These are phyloP conservation scores for Zopfia rhizophila DNA, from an alignment of 2,329 filamentous ascomycete species.

Conservation along the genomic window DNA sequence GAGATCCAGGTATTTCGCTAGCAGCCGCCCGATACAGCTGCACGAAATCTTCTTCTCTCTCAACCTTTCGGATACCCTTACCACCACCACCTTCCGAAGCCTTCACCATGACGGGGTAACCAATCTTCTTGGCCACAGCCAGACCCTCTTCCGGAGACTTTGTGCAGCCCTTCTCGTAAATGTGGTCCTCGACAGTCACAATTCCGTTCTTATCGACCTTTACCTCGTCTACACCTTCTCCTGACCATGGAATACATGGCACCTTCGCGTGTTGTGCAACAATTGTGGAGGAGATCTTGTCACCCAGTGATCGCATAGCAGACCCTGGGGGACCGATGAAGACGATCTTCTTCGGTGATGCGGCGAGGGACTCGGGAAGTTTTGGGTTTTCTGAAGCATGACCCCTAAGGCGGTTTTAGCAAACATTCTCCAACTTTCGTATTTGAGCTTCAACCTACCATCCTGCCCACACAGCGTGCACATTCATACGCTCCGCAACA, in stretches of 20 bases:
- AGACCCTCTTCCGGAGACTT: constrained; percentile 90
- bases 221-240: constrained; percentile 87
- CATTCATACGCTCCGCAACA: constrained; percentile 97
- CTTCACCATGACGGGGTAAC: constrained; percentile 99
- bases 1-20: constrained; percentile 96
- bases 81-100: constrained; percentile 99
- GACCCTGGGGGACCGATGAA: constrained; percentile 98
- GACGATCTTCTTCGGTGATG: constrained; percentile 97
- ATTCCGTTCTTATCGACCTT: constrained; percentile 82
- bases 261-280: constrained; percentile 97
- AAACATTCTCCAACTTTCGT: constrained; percentile 8
- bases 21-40: constrained; percentile 93
- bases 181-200: constrained; percentile 86
- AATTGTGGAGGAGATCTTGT: constrained; percentile 99
- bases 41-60: constrained; percentile 84
- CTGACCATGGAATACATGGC: constrained; percentile 99
- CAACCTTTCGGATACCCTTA: constrained; percentile 98
- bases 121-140: constrained; percentile 85
- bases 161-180: constrained; percentile 93
- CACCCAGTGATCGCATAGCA: constrained; percentile 97
- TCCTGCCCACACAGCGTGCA: constrained; percentile 98
- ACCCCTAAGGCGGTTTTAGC: constrained; percentile 60
- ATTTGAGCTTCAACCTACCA: constrained; percentile 86
- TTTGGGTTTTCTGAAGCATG: constrained; percentile 99
- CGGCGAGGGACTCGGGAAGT: constrained; percentile 93